Percentiles rank a stretch among this genome's conserved stretches.
These are phyloP conservation scores for Lumnitzera racemosa DNA, from an alignment of 345 rosid genomes.

Conservation along the genomic window DNA sequence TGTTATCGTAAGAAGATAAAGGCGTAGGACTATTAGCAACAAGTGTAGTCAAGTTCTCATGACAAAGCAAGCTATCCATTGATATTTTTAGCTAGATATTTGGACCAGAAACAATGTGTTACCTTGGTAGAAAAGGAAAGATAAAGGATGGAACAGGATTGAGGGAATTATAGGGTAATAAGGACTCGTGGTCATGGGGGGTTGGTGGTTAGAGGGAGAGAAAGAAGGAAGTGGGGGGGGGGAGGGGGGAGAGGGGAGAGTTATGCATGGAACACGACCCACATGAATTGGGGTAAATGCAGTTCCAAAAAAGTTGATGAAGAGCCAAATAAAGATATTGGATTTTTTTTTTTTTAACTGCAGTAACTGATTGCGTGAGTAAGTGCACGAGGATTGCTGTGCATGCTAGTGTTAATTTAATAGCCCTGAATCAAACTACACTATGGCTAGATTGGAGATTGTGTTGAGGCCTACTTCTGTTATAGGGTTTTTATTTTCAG, in stretches of 20 bases:
- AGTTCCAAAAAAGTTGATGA: background rate
- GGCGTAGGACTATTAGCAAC: background rate
- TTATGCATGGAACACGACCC: constrained; percentile 14
- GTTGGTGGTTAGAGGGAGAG: background rate
- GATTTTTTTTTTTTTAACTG: constrained; percentile 7
- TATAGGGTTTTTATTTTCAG: too few species aligned
- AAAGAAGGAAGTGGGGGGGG: background rate
- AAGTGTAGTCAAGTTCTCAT: constrained; percentile 12
- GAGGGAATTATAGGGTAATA: background rate
- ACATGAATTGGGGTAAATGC: constrained; percentile 18
- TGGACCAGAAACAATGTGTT: background rate
- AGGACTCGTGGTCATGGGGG: background rate
- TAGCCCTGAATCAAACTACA: too few species aligned
- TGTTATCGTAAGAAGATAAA: background rate
- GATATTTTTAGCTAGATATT: too few species aligned
- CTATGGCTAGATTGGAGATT: too few species aligned
- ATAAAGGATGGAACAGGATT: background rate
- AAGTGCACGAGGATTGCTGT: constrained; percentile 19
- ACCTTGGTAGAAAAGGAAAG: background rate
- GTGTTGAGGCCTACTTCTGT: too few species aligned
- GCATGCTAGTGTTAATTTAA: too few species aligned
- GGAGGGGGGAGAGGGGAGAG: background rate
- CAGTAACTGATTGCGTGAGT: constrained; percentile 19
- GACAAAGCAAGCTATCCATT: constrained; percentile 12
- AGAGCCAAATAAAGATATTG: background rate